A percentile compares a stretch with the other conserved stretches of the same genome.
Conservation (phyloP, 1,139 yeast species). For the Candida gigantensis region DNA sequence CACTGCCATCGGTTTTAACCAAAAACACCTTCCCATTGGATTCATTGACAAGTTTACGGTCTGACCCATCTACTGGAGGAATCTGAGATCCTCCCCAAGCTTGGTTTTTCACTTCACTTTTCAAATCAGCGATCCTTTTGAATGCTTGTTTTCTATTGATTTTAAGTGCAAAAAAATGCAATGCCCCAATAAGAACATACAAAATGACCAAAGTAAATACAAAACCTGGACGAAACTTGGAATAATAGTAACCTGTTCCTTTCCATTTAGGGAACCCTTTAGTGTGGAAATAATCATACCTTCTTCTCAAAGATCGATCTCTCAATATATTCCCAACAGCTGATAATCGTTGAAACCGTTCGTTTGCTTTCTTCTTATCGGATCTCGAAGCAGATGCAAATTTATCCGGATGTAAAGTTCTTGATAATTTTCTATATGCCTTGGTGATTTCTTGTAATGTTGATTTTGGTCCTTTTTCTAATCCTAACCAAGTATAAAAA, state of each 20-base stretch:
- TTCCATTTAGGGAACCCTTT: slow-evolving; percentile 88
- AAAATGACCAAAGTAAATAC: slow-evolving; percentile 52
- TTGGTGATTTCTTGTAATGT: slow-evolving; percentile 63
- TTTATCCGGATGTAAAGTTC: slow-evolving; percentile 84
- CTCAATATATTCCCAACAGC: slow-evolving; percentile 73
- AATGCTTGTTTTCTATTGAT: slow-evolving; percentile 63
- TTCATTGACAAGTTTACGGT: slow-evolving; percentile 38
- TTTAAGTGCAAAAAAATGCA: slow-evolving; percentile 59
- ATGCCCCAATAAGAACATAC: slow-evolving; percentile 48
- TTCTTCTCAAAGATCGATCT: slow-evolving; percentile 58
- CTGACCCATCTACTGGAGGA: slow-evolving; percentile 51
- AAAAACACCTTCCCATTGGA: slow-evolving; percentile 56
- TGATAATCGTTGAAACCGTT: slow-evolving; percentile 72
- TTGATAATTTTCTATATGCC: slow-evolving; percentile 73
- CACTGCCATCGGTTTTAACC: slow-evolving; percentile 70
- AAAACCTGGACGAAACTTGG: slow-evolving; percentile 63
- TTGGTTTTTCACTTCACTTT: slow-evolving; percentile 49
- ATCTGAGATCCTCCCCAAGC: slow-evolving; percentile 63
- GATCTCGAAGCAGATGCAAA: slow-evolving; percentile 40
- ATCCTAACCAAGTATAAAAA: slow-evolving; percentile 69
- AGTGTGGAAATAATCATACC: slow-evolving; percentile 81
- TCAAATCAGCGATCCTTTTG: slow-evolving; percentile 54
- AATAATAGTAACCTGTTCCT: slow-evolving; percentile 51
- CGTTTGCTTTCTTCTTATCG: slow-evolving; percentile 49
- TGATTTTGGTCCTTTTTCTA: slow-evolving; percentile 55